Evolutionary conservation across 371 early-diverging fungal species (phyloP), one percentile per base, ranked within the genome.

Genomic region (Basidiobolus meristosporus): DNA sequence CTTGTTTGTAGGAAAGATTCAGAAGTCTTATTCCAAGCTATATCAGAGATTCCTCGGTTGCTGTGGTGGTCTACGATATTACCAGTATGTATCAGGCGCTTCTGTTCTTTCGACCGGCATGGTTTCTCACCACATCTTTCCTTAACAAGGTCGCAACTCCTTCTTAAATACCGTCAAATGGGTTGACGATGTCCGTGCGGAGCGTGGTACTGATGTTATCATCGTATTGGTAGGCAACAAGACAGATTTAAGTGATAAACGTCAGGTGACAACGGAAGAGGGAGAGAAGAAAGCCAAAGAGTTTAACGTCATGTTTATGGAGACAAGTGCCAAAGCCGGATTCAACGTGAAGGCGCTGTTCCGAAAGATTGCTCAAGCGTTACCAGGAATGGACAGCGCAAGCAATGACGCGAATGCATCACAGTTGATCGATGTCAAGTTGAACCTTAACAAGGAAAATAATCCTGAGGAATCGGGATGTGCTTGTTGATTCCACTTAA

Each of bases 221-320:
- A 84, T 99, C 44, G 88, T 98, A 26, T 65, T 99, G 14, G 96
- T 98, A 3, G 99, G 98, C n/a, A 99, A 99, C 70, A 99, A 99
- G 68, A 89, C 86, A 3, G 99, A 99, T 59, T 57, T 99, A 47
- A 73, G 63, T 42, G 89, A 92, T 37, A 88, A 88, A 52, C 70
- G 82, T 43, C 82, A 92, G 61, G 90, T 96, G 5, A 77, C 90
- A 10, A 73, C 87, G 6, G 93, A 92, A 47, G 93, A 93, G 52
- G 97, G 90, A 14, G 92, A 95, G 57, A 79, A 82, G 62, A 87
- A 84, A 50, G 87, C 93, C 18, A 80, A 80, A 51, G 92, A 95
- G 45, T 76, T 82, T 57, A 86, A 82, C 45, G 84, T 85, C 31
- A 83, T 96, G 83, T 96, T 88, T 56, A 89, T 95, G 52, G 97